Conservation (phyloP, 2,329 filamentous ascomycete species). For the Colletotrichum agaves region DNA sequence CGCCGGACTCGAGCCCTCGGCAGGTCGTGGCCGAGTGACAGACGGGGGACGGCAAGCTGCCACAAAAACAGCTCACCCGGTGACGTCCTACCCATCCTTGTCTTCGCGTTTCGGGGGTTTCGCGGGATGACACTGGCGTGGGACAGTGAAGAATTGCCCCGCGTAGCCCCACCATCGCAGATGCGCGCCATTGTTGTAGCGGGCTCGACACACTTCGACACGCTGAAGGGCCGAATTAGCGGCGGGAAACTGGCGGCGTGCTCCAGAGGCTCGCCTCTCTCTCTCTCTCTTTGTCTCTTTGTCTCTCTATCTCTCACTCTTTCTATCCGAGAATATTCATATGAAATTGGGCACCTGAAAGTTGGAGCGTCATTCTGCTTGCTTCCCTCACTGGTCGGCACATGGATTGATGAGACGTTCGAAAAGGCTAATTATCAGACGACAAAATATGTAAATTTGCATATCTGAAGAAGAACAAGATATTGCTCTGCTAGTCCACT, state of each 20-base stretch:
- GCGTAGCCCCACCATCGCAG: slow-evolving; percentile 32
- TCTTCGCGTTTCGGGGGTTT: slow-evolving; percentile 3
- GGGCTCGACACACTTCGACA: slow-evolving; percentile 9
- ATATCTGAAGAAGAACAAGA: background rate
- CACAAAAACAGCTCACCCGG: slow-evolving; percentile 35
- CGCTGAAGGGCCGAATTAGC: slow-evolving; percentile 12
- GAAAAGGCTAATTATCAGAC: no score
- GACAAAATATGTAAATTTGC: background rate
- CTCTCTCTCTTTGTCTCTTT: no score
- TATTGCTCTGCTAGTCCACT: background rate
- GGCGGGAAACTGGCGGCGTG: slow-evolving; percentile 31
- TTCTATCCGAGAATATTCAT: no score
- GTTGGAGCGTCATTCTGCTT: no score
- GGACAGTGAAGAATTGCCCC: slow-evolving; percentile 30
- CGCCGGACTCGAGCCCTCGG: slow-evolving; percentile 17
- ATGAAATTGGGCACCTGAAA: no score
- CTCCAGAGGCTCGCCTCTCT: background rate
- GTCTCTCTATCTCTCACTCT: no score
- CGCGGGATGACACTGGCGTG: background rate
- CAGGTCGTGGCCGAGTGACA: slow-evolving; percentile 26
- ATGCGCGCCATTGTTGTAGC: slow-evolving; percentile 20
- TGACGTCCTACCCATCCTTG: slow-evolving; percentile 35
- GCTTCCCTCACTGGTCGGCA: background rate
- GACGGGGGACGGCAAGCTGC: slow-evolving; percentile 15
- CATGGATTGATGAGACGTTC: background rate